phyloP scores from a whole-genome alignment of 805 yeast genomes.

The Candida maltosa region DNA sequence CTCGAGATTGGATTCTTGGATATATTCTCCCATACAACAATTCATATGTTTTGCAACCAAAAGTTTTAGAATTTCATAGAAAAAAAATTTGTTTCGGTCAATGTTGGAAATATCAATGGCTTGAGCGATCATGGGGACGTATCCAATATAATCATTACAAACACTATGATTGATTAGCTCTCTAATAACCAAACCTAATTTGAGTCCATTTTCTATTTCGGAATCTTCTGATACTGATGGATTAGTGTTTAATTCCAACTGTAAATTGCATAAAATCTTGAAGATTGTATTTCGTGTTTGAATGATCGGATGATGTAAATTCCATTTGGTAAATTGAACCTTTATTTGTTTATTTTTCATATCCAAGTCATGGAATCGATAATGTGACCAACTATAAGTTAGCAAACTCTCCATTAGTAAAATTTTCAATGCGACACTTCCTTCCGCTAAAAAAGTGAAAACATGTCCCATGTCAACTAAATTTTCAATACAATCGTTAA shows the following conservation, averaged over 20 bases:
- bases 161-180: conserved; percentile 12
- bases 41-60: conserved; percentile 22
- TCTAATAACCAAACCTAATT: conserved; percentile 11
- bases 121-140: conserved; percentile 33
- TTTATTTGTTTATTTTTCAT: conserved; percentile 1
- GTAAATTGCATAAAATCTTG: conserved; percentile 31
- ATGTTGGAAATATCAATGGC: conserved; percentile 24
- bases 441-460: conserved; percentile 22
- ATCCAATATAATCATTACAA: conserved; percentile 27
- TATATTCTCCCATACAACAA: conserved; percentile 34
- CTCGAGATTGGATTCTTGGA: conserved; percentile 18
- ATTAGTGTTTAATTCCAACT: conserved; percentile 20
- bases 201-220: conserved; percentile 11
- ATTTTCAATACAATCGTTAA: conserved; percentile 35
- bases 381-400: conserved; percentile 45
- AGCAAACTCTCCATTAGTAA: conserved; percentile 39
- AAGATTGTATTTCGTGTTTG: conserved; percentile 26
- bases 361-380: conserved; percentile 23
- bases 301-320: conserved; percentile 24
- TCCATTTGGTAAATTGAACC: conserved; percentile 25
- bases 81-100: conserved; percentile 15
- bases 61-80: conserved; percentile 20
- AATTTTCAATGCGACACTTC: conserved; percentile 18
- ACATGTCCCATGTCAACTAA: conserved; percentile 38
- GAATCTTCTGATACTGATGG: conserved; percentile 1